Evolutionary conservation across 371 early-diverging fungal species (phyloP), one percentile per base, ranked within the genome.

Genomic region (Choanephora cucurbitarum): DNA sequence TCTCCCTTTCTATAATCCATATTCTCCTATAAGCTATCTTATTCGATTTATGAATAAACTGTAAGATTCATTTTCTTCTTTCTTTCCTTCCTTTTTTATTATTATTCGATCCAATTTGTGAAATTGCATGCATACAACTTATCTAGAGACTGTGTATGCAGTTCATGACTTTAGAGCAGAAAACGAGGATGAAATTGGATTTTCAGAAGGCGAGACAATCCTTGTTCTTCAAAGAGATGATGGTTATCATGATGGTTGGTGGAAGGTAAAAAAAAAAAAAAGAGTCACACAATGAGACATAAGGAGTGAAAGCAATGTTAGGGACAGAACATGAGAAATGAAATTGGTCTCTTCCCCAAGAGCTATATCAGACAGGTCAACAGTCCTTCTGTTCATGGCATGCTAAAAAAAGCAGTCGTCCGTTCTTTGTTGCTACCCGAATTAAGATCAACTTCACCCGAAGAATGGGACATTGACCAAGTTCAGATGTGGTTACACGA

Each of bases 221-320:
- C 62, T 86, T 40, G 86, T 93, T 4, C 62, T 91, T 14, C 88
- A 91, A 61, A 82, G 80, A 62, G 93, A 93, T 65, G 91, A 91
- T 42, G 78, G 82, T 18, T 91, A 83, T 65, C 74, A 80, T 39
- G 93, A 93, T 73, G 92, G 92, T 23, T 93, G 93, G 93, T 93
- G 91, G 90, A 82, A 87, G 85, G 91, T 87, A 83, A 57, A 47
- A 19, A n/a, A 18, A 8, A 5, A 34, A 19, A 7, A 5, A 14
- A 74, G 73, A 52, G 86, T 83, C 52, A 37, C 71, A 1, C 66
- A 69, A 40, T 87, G 86, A 28, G 73, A 80, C 34, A 72, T 75
- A 19, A 89, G 90, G n/a, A n/a, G 19, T 67, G 88, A 19, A 32
- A 40, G 13, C 17, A 21, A 58, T 24, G 13, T 9, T 42, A 70